Evolutionary conservation across 2,329 filamentous ascomycete genomes (phyloP), one percentile per base, ranked within the genome.

Genomic region (Aspergillus uvarum): DNA sequence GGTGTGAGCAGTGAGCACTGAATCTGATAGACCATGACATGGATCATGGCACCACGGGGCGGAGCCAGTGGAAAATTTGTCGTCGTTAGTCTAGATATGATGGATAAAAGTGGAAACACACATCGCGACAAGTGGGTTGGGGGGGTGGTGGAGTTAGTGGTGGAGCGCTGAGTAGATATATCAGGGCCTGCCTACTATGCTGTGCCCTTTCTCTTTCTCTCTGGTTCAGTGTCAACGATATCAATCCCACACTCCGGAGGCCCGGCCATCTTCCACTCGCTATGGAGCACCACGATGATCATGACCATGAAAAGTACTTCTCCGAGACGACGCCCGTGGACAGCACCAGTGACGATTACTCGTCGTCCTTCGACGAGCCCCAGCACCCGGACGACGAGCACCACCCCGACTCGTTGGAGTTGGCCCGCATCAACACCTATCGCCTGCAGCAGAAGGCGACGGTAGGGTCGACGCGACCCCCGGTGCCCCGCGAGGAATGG

Each of bases 371-470:
- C 38, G 38, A 44, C 16, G 38, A 44, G 16, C 32, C 32, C 11
- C 38, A 10, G 16, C 14, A 44, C 38, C 5, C 38, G 16, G 38
- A 44, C n/a, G 53, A 55, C 10, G 44, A 55, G 21, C 53, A 55
- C 29, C 58, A 64, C 8, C 61, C 63, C 47, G 60, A 67, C 32
- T 63, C 65, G 12, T 54, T 67, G 5, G 65, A 67, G 12, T 55
- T 67, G 7, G 58, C 62, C n/a, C 64, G 65, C 8, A 67, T 67
- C 51, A 65, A 68, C 44, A 67, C 66, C 42, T 63, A 66, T 31
- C 63, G 63, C 6, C 59, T 68, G 12, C 66, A 68, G 29, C 66
- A 68, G 38, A 64, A 59, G 52, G 60, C 65, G 1, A 68, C 66
- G 0, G 66, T 68, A 19, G 66, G 66, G 5, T 68, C 66, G 7